phyloP scores from a whole-genome alignment of 2,329 filamentous ascomycete species.

The Pestalotiopsis sp. region DNA sequence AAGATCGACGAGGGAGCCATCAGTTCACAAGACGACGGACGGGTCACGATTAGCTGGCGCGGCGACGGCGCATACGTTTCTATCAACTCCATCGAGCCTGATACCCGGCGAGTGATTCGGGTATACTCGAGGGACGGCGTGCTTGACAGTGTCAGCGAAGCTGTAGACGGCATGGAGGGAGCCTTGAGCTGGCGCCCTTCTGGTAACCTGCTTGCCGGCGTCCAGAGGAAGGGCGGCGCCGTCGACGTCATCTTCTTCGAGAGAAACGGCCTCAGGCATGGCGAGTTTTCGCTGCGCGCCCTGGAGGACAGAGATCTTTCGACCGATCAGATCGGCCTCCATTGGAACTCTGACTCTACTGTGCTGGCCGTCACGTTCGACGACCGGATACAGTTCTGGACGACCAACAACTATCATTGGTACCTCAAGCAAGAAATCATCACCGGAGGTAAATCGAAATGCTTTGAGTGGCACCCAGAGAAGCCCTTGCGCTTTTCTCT shows the following conservation, averaged over 20 bases:
- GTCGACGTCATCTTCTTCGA: constrained; percentile 93
- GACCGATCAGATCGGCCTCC: constrained; percentile 63
- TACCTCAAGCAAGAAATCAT: constrained; percentile 91
- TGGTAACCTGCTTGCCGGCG: constrained; percentile 86
- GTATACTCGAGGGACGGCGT: constrained; percentile 89
- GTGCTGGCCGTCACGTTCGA: constrained; percentile 80
- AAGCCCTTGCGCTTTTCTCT: constrained; percentile 71
- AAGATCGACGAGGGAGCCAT: constrained; percentile 82
- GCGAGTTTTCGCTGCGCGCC: constrained; percentile 81
- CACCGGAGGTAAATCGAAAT: constrained; percentile 34
- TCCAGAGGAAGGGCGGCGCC: constrained; percentile 71
- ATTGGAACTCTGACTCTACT: constrained; percentile 92
- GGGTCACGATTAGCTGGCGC: constrained; percentile 82
- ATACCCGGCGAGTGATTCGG: constrained; percentile 75
- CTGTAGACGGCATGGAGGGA: constrained; percentile 87
- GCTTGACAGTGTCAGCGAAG: constrained; percentile 91
- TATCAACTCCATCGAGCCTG: constrained; percentile 75
- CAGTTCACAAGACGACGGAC: constrained; percentile 72
- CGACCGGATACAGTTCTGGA: constrained; percentile 88
- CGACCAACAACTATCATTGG: constrained; percentile 96
- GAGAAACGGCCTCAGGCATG: constrained; percentile 94
- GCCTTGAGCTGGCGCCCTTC: constrained; percentile 88
- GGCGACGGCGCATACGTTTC: constrained; percentile 92
- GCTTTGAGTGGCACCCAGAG: constrained; percentile 81
- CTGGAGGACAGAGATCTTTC: constrained; percentile 57